Conservation (phyloP, 1,139 yeast species). For the Nakaseomyces delphensis region DNA sequence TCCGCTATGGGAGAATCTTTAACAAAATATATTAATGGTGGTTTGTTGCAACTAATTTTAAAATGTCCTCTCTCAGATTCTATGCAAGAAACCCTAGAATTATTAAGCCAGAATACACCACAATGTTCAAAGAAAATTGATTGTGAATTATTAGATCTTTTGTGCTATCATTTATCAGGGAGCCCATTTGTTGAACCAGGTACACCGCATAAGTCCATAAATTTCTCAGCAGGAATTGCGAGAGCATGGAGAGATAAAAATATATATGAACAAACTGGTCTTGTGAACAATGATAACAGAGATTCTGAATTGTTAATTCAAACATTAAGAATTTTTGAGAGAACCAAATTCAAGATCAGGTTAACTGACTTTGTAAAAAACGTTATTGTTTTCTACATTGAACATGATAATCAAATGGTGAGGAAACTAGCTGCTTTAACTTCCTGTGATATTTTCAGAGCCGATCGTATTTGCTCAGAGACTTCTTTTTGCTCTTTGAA, state of each 20-base stretch:
- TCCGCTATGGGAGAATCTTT: conserved; percentile 91
- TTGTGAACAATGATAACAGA: conserved; percentile 28
- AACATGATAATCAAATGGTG: conserved; percentile 69
- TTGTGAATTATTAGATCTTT: conserved; percentile 58
- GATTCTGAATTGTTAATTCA: conserved; percentile 31
- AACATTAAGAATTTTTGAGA: conserved; percentile 51
- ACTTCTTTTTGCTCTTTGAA: conserved; percentile 75
- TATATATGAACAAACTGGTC: conserved; percentile 50
- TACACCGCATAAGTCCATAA: conserved; percentile 53
- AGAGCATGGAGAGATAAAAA: conserved; percentile 67
- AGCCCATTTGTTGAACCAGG: conserved; percentile 82
- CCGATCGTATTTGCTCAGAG: conserved; percentile 79
- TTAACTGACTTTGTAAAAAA: conserved; percentile 81
- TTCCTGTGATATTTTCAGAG: conserved; percentile 66
- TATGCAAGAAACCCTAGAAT: conserved; percentile 65
- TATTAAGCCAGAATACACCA: conserved; percentile 66
- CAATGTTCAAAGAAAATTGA: conserved; percentile 68
- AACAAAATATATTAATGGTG: conserved; percentile 78
- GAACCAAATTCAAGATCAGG: conserved; percentile 67
- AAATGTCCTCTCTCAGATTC: conserved; percentile 76
- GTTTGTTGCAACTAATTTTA: conserved; percentile 69
- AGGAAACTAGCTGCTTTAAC: conserved; percentile 81
- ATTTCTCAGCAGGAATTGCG: conserved; percentile 61
- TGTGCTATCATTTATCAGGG: conserved; percentile 76
- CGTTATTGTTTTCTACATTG: conserved; percentile 73